These are phyloP conservation scores for Cyberlindnera misumaiensis DNA, from an alignment of 805 yeast species.

Conservation along the genomic window DNA sequence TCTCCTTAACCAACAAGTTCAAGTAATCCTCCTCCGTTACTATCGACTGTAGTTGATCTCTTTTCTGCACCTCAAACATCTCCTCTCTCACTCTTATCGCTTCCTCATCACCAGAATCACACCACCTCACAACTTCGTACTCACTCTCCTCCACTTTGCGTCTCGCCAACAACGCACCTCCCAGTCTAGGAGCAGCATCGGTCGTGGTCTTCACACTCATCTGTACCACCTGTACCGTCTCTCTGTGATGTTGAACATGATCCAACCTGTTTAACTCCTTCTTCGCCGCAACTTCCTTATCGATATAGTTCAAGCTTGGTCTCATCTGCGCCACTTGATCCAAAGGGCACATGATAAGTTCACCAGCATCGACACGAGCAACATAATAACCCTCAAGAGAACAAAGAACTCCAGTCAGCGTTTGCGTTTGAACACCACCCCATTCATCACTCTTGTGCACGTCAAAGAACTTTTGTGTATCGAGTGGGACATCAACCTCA, in stretches of 20 bases:
- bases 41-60: slow-evolving; percentile 18
- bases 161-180: slow-evolving; percentile 64
- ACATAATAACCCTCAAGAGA: slow-evolving; percentile 46
- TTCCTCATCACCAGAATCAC: slow-evolving; percentile 30
- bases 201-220: slow-evolving; percentile 63
- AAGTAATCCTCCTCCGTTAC: slow-evolving; percentile 28
- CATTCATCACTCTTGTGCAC: slow-evolving; percentile 55
- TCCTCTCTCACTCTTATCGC: slow-evolving; percentile 22
- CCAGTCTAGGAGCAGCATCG: slow-evolving; percentile 53
- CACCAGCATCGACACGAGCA: slow-evolving; percentile 38
- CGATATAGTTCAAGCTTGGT: slow-evolving; percentile 76
- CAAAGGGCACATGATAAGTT: slow-evolving; percentile 58
- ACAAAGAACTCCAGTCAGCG: slow-evolving; percentile 64
- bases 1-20: slow-evolving; percentile 23
- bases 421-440: slow-evolving; percentile 54
- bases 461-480: slow-evolving; percentile 63
- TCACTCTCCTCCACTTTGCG: slow-evolving; percentile 59
- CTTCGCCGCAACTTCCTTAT: slow-evolving; percentile 43
- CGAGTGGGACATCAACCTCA: slow-evolving; percentile 73
- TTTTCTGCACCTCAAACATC: slow-evolving; percentile 20
- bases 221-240: slow-evolving; percentile 58
- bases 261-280: slow-evolving; percentile 36
- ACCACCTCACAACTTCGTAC: slow-evolving; percentile 37
- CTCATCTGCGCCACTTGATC: slow-evolving; percentile 69
- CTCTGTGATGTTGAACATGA: slow-evolving; percentile 30